Base-by-base conservation (phyloP, 2,329 filamentous ascomycete genomes). In the Hypoxylon sp. region DNA sequence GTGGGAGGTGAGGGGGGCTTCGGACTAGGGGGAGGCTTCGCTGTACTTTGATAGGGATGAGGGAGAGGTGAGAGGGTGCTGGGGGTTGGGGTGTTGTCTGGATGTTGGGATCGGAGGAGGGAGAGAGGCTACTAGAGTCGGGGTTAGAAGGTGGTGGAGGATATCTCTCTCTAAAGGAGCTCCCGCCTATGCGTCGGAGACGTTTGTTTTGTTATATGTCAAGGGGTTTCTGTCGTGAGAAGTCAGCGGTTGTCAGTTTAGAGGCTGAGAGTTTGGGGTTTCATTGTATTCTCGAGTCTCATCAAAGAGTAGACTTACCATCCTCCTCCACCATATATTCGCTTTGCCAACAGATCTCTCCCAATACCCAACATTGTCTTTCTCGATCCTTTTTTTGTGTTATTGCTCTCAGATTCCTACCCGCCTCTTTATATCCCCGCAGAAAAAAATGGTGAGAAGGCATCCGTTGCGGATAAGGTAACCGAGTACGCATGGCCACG, bases 41-140 rank as follows among this genome's bases (percentile, higher is more conserved):
- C 37, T 20, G 48, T 52, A 59, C 48, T 59, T 52, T 37, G 56
- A 30, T 28, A 3, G 41, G 50, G 19, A 20, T 46, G 46, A n/a
- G 15, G 22, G 24, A 37, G 24, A 6, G 50, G 8, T 7, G 4
- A 8, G n/a, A 28, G n/a, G 24, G 28, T 44, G n/a, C 22, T 19
- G 10, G 24, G 5, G 1, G 34, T 15, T 28, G 24, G 15, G 34
- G 47, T 8, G 28, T 8, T 50, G 51, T 22, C 11, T 28, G 39
- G 4, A 24, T 47, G 44, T 1, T 26, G 22, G 17, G 22, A 1
- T 6, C n/a, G 24, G 10, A 44, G 7, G 8, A 20, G 10, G 17
- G 8, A 8, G 1, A 4, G 32, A 34, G 22, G 32, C 6, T 41
- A 20, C 39, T 26, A 3, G 15, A 26, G 11, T 46, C 39, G 17